These are phyloP conservation scores for Purshia tridentata DNA, from an alignment of 306 rosid genomes.

Conservation along the genomic window DNA sequence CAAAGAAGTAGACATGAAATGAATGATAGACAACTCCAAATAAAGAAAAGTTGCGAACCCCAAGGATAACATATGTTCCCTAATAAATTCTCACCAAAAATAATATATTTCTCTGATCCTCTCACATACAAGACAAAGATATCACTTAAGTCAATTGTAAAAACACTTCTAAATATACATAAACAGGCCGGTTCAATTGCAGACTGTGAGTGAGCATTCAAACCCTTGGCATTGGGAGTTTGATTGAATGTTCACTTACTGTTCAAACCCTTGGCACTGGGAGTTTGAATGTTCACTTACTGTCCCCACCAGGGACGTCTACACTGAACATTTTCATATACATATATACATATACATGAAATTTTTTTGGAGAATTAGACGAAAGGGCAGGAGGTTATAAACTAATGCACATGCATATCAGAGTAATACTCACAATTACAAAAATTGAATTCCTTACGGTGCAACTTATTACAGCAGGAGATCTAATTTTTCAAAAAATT, in stretches of 20 bases:
- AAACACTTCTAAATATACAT: neutral
- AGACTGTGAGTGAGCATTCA: no score
- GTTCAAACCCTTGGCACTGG: no score
- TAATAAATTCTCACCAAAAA: constrained; percentile 2
- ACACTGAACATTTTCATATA: no score
- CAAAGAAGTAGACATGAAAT: constrained; percentile 28
- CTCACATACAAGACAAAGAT: neutral
- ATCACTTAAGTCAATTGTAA: neutral
- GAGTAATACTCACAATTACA: no score
- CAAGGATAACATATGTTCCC: neutral
- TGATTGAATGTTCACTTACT: no score
- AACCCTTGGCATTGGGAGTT: no score
- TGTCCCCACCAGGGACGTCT: no score
- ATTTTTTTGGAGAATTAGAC: neutral
- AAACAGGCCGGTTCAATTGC: no score
- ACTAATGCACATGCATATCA: neutral
- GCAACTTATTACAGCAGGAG: neutral
- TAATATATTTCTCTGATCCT: neutral
- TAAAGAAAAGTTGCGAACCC: neutral
- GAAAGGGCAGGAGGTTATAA: neutral
- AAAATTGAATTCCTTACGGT: no score
- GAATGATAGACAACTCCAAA: constrained; percentile 2
- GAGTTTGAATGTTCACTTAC: no score
- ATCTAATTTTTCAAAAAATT: neutral
- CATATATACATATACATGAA: neutral